Base-by-base conservation (phyloP, 805 yeast genomes). In the Ascoidea tarda region DNA sequence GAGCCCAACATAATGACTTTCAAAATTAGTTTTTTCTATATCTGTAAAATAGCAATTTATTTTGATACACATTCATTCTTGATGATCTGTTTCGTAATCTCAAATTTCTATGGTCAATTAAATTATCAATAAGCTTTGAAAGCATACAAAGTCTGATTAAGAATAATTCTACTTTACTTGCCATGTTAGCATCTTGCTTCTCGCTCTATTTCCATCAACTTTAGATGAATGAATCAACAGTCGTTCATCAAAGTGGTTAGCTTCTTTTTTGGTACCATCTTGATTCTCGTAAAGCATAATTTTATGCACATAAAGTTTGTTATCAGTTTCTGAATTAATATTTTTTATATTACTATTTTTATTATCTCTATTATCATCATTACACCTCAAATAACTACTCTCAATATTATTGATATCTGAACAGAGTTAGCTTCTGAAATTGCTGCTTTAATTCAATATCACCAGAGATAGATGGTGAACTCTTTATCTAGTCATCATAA, bases 21-120 rank as follows among this genome's bases (percentile, higher is more conserved):
- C 63, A 4, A 66, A 58, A 47, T 73, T 68, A 32, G 73, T 63
- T 48, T 62, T 62, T 53, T 76, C 82, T 50, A 79, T 64, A 53
- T 73, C 28, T 78, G 49, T 66, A 65, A 63, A 79, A 79, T 50
- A 81, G 68, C 86, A 86, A 81, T 54, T 74, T 71, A 55, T 83
- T 78, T 51, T 77, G 79, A 62, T 72, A 77, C 48, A 78, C 73
- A 5, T 75, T 68, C 46, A 79, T 69, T 0, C 79, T 79, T 14
- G 74, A 68, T 4, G 78, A 68, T 59, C 78, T 76, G 1, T 87
- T 82, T 57, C 86, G 76, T 46, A 80, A 64, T 56, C 85, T 70
- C 86, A 85, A 80, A 57, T 81, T 83, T 52, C 81, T 68, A 62
- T 86, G 91, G 65, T 85, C 91, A 1, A 38, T 38, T 38, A 38